phyloP scores from a whole-genome alignment of 1,284 basidiomycete species.

The Ceratobasidium sp. region DNA sequence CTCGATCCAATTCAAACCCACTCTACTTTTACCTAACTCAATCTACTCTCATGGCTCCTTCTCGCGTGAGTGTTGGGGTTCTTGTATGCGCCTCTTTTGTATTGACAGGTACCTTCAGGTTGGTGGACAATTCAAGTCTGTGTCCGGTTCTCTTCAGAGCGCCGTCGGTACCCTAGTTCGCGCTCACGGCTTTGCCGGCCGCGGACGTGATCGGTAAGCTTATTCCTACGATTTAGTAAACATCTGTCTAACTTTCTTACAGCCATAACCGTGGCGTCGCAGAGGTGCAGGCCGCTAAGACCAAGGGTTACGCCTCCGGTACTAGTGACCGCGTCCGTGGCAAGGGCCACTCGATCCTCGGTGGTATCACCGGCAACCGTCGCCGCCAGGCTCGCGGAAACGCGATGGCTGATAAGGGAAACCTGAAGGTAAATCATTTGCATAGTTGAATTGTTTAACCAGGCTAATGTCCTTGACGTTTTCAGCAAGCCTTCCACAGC shows the following conservation, averaged over 20 bases:
- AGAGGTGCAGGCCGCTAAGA: slow-evolving; percentile 38
- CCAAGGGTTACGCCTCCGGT: slow-evolving; percentile 33
- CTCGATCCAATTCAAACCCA: slow-evolving; percentile 16
- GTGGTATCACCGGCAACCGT: slow-evolving; percentile 46
- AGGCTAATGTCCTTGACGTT: not conserved
- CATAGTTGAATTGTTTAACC: not conserved
- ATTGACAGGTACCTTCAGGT: slow-evolving; percentile 22
- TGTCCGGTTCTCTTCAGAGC: slow-evolving; percentile 39
- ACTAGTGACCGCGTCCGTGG: slow-evolving; percentile 45
- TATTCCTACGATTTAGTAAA: not conserved
- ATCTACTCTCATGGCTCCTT: slow-evolving; percentile 38
- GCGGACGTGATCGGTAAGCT: slow-evolving; percentile 41
- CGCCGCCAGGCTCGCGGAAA: slow-evolving; percentile 47
- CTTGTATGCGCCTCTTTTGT: not conserved
- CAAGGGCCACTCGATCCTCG: slow-evolving; percentile 46
- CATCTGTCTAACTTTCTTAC: slow-evolving; percentile 1
- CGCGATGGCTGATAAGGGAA: slow-evolving; percentile 40
- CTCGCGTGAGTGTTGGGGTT: slow-evolving; percentile 37
- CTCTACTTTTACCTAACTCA: slow-evolving; percentile 7
- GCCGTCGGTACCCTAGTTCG: slow-evolving; percentile 44
- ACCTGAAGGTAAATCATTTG: slow-evolving; percentile 32
- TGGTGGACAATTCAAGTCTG: slow-evolving; percentile 42
- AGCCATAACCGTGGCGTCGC: slow-evolving; percentile 43
- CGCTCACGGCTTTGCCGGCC: slow-evolving; percentile 39
- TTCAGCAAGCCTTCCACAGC: slow-evolving; percentile 41